Evolutionary conservation across 1,284 basidiomycete genomes (phyloP).

Genomic region (Xerocomus amazonicus): DNA sequence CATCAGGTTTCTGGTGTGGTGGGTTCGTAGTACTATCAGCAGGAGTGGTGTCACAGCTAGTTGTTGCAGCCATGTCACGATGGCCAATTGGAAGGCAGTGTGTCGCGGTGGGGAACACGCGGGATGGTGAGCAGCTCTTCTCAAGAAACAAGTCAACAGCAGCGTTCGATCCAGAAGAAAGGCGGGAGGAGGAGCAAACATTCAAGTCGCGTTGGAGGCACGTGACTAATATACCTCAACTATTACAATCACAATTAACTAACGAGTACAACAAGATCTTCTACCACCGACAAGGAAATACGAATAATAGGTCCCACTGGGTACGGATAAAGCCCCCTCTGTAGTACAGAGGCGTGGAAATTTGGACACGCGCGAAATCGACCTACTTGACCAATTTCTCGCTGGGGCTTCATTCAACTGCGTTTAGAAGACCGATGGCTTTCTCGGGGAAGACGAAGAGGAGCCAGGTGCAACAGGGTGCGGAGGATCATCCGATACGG

Average conservation of each 20-base stretch:
- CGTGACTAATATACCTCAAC: constrained; percentile 23
- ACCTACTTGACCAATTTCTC: constrained; percentile 3
- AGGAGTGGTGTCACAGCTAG: constrained; percentile 10
- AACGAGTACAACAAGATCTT: constrained; percentile 12
- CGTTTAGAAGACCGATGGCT: constrained; percentile 14
- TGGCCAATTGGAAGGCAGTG: not conserved
- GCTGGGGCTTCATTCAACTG: not conserved
- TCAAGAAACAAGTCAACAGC: not conserved
- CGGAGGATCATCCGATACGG: constrained; percentile 13
- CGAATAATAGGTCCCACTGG: not conserved
- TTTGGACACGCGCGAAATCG: not conserved
- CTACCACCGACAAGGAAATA: constrained; percentile 7
- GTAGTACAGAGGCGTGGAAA: not conserved
- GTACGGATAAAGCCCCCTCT: not conserved
- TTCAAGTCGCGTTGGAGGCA: constrained; percentile 30
- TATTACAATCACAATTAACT: not conserved
- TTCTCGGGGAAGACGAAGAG: constrained; percentile 15
- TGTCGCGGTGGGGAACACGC: not conserved
- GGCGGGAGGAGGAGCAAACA: constrained; percentile 1
- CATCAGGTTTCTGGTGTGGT: constrained; percentile 47
- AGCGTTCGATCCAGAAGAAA: constrained; percentile 16
- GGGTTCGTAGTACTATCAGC: constrained; percentile 39
- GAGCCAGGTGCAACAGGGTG: constrained; percentile 16
- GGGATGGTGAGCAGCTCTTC: not conserved
- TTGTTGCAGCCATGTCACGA: constrained; percentile 23